Evolutionary conservation across 345 rosid genomes (phyloP), one percentile per base, ranked within the genome.

Genomic region (Pistacia integerrima): DNA sequence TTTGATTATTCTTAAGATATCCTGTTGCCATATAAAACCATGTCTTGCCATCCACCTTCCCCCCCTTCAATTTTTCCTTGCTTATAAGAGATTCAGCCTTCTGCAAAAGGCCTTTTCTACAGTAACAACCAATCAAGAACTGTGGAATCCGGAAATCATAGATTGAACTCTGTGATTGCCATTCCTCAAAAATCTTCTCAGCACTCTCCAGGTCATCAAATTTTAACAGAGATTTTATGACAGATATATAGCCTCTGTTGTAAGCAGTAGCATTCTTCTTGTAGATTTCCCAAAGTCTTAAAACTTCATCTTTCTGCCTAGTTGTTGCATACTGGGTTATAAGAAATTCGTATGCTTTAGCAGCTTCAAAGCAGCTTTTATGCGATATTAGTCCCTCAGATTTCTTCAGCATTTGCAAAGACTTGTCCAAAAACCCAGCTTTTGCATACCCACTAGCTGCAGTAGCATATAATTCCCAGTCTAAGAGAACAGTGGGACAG

Each of bases 281-380:
- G 73, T 74, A 81, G 25, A 64, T 46, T 72, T 83, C 76, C 88
- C 89, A 86, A 59, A 86, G 2, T 74, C 89, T 77, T 59, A 77
- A 33, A 55, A 83, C 84, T 65, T 84, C 89, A 35, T 86, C 85
- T 80, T 80, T 86, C 71, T 74, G 78, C 69, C 88, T 81, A 1
- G 16, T 58, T 14, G 56, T 57, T 22, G 90, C 79, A 72, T 88
- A 82, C 1, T 57, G 73, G 5, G 83, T 78, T 46, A 86, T 30
- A 33, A 84, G 78, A 64, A 3, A 66, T 48, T 85, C 81, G 1
- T 22, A 61, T 25, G 58, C 44, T 41, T 41, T 41, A 41, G 25
- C 25, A 25, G 25, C 25, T 25, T 25, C 25, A 25, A 25, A 25
- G 25, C 25, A 1, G 25, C 44, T 41, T 41, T 41, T 41, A 41